Evolutionary conservation across 1,284 basidiomycete genomes (phyloP).

Genomic region (Marasmius sp.): DNA sequence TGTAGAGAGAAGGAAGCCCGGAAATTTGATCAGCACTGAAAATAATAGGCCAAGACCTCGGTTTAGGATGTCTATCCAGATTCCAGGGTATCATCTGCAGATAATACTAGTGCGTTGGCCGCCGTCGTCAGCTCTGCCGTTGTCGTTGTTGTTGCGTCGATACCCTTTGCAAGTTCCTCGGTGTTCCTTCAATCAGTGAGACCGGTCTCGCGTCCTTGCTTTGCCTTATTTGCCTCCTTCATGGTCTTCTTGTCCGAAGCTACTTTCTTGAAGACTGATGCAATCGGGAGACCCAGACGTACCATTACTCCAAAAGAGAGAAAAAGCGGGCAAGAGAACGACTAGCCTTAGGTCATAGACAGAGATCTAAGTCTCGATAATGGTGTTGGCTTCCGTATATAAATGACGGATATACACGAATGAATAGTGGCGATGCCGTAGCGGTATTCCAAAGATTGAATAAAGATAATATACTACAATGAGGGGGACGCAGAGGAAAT

Average conservation of each 20-base stretch:
- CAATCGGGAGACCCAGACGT: too few species aligned
- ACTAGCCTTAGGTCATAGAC: too few species aligned
- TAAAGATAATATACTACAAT: not conserved
- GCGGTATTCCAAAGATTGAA: not conserved
- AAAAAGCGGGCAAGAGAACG: too few species aligned
- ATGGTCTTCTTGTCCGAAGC: conserved; percentile 13
- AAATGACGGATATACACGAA: not conserved
- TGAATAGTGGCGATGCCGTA: not conserved
- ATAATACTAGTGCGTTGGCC: too few species aligned
- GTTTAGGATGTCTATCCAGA: too few species aligned
- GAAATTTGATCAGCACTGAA: too few species aligned
- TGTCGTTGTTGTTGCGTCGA: too few species aligned
- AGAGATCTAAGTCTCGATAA: not conserved
- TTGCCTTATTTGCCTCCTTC: conserved; percentile 31
- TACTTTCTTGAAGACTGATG: conserved; percentile 13
- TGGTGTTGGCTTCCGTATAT: not conserved
- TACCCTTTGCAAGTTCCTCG: conserved; percentile 35
- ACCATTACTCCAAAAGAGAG: too few species aligned
- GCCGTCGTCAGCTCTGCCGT: too few species aligned
- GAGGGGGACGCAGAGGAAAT: not conserved
- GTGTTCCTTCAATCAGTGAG: conserved; percentile 26
- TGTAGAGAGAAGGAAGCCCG: too few species aligned
- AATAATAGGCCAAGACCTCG: too few species aligned
- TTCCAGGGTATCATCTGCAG: too few species aligned
- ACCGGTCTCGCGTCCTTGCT: conserved; percentile 34